A percentile compares a stretch with the other conserved stretches of the same genome.
These are phyloP conservation scores for Trichosporon sp. DNA, from an alignment of 1,284 basidiomycete species.

Conservation along the genomic window DNA sequence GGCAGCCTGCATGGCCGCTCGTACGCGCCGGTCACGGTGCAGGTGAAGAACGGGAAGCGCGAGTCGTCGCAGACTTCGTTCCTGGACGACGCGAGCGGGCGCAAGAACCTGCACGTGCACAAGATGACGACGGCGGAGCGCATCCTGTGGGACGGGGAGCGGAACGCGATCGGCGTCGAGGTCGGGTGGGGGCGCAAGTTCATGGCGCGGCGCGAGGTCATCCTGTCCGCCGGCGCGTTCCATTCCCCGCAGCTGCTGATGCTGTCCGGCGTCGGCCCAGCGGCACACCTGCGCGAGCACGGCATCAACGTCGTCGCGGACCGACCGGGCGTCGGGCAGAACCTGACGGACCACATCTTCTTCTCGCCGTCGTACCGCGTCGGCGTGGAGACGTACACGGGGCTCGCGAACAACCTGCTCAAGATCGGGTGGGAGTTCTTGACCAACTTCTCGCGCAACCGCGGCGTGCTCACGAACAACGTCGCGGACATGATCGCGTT, in stretches of 20 bases:
- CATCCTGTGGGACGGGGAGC: slow-evolving; percentile 2
- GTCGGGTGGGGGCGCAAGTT: not conserved
- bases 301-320: slow-evolving; percentile 18
- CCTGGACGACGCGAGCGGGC: not conserved
- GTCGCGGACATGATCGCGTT: slow-evolving; percentile 1
- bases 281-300: not conserved
- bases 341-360: slow-evolving; percentile 25
- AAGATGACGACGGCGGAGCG: not conserved
- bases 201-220: slow-evolving; percentile 8
- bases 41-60: not conserved
- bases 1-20: slow-evolving; percentile 2
- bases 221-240: slow-evolving; percentile 13
- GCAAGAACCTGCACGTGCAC: not conserved
- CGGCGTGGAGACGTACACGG: not conserved
- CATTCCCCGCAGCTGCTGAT: slow-evolving; percentile 10
- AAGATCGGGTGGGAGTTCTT: not conserved
- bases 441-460: not conserved
- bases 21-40: not conserved
- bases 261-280: slow-evolving; percentile 10
- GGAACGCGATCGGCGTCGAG: not conserved
- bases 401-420: not conserved
- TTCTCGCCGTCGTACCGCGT: slow-evolving; percentile 9
- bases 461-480: slow-evolving; percentile 3
- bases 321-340: slow-evolving; percentile 23
- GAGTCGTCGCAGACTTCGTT: slow-evolving; percentile 4